A percentile compares a stretch with the other conserved stretches of the same genome.
These are phyloP conservation scores for Fusarium pseudoanthophilum DNA, from an alignment of 2,329 filamentous ascomycete species.

Conservation along the genomic window DNA sequence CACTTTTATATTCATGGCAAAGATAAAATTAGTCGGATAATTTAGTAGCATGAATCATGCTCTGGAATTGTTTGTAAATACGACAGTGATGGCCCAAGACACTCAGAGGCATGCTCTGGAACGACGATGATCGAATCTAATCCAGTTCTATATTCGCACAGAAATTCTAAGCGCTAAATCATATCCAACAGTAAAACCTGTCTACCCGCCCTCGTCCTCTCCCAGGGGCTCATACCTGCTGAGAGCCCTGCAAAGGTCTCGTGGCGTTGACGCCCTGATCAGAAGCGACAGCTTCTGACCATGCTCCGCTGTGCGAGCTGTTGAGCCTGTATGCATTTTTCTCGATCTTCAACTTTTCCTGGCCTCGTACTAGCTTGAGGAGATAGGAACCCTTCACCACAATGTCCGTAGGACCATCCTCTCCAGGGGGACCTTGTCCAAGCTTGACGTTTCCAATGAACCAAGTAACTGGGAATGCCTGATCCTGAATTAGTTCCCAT, in stretches of 20 bases:
- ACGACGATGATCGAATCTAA: not conserved
- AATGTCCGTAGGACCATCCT: slow-evolving; percentile 43
- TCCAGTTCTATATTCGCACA: slow-evolving; percentile 5
- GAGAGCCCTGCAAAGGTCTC: slow-evolving; percentile 9
- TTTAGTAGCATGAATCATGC: not conserved
- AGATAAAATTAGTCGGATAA: not conserved
- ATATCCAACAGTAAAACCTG: not conserved
- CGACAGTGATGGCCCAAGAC: not conserved
- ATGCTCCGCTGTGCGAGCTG: slow-evolving; percentile 17
- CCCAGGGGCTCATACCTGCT: slow-evolving; percentile 2
- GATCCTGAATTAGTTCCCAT: slow-evolving; percentile 6
- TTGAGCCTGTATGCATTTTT: slow-evolving; percentile 27
- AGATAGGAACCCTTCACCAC: slow-evolving; percentile 48
- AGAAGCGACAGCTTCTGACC: slow-evolving; percentile 7
- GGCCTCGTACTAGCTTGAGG: slow-evolving; percentile 39
- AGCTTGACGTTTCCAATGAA: slow-evolving; percentile 49
- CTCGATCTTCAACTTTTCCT: slow-evolving; percentile 24
- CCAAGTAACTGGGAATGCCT: slow-evolving; percentile 43
- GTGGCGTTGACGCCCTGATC: not conserved
- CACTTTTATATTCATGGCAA: not conserved
- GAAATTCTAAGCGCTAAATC: not conserved
- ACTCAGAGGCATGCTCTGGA: not conserved
- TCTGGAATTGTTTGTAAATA: not conserved
- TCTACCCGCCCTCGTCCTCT: too few species aligned
- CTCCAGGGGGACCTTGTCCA: slow-evolving; percentile 39